phyloP scores from a whole-genome alignment of 2,329 filamentous ascomycete genomes.

The Rutstroemia sp. region DNA sequence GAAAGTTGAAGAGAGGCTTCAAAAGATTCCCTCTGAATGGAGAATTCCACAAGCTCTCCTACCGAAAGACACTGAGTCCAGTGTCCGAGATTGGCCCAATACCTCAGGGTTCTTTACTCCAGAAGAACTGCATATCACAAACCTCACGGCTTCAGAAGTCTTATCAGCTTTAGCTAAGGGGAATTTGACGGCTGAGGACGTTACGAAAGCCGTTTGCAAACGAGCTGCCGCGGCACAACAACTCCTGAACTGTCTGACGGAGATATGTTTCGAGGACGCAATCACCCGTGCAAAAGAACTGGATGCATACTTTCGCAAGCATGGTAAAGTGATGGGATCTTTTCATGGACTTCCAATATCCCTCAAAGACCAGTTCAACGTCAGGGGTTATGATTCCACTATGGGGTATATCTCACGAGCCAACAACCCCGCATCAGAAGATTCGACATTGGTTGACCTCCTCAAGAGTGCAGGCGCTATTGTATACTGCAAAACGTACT shows the following conservation, averaged over 20 bases:
- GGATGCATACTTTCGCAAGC: conserved; percentile 34
- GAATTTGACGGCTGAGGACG: conserved; percentile 26
- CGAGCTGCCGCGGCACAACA: conserved; percentile 42
- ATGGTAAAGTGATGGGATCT: conserved; percentile 33
- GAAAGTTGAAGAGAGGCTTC: not conserved
- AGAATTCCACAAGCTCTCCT: not conserved
- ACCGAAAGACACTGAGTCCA: not conserved
- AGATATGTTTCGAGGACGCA: conserved; percentile 36
- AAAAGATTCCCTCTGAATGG: not conserved
- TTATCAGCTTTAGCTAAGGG: conserved; percentile 14
- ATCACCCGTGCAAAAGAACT: conserved; percentile 31
- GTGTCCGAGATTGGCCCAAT: not conserved
- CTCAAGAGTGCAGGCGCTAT: conserved; percentile 54
- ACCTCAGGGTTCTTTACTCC: not conserved
- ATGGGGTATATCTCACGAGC: conserved; percentile 67
- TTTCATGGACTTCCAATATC: conserved; percentile 16
- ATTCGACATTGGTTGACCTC: conserved; percentile 66
- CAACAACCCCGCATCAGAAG: conserved; percentile 64
- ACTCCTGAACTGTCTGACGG: conserved; percentile 34
- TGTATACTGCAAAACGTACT: conserved; percentile 74
- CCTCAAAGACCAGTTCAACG: conserved; percentile 60
- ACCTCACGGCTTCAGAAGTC: conserved; percentile 21
- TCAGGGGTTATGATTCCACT: conserved; percentile 47
- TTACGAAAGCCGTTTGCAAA: conserved; percentile 39
- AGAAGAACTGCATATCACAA: conserved; percentile 20